Evolutionary conservation across 2,329 filamentous ascomycete species (phyloP).

Genomic region (Laburnicola sp.): DNA sequence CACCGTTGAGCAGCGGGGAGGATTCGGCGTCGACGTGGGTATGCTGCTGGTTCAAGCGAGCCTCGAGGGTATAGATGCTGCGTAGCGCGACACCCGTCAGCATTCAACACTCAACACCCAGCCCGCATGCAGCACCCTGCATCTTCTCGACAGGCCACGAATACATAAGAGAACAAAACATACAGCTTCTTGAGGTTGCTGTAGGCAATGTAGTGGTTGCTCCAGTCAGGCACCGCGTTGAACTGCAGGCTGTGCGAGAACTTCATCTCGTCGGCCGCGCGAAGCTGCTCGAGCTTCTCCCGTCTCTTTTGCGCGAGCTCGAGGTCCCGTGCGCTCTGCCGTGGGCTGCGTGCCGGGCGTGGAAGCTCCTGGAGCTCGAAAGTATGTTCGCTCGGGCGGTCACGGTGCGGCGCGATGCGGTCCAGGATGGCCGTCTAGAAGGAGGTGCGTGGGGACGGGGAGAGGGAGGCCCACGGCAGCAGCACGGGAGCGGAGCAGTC

Average conservation of each 20-base stretch:
- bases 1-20: conserved; percentile 74
- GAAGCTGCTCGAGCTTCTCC: conserved; percentile 70
- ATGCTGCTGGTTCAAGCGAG: conserved; percentile 68
- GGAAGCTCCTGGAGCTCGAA: conserved; percentile 40
- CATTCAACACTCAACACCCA: neutral
- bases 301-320: conserved; percentile 52
- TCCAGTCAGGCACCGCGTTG: conserved; percentile 99
- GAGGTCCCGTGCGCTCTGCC: conserved; percentile 17
- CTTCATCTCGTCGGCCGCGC: conserved; percentile 89
- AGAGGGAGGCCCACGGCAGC: neutral
- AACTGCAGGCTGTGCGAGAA: conserved; percentile 99
- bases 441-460: conserved; percentile 6
- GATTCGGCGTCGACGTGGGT: conserved; percentile 72
- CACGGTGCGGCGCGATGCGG: conserved; percentile 22
- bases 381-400: conserved; percentile 22
- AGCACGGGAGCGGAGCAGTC: neutral
- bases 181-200: conserved; percentile 98
- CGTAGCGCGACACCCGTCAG: conserved; percentile 28
- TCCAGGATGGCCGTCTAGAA: conserved; percentile 29
- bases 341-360: conserved; percentile 5
- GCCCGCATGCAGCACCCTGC: too few species aligned
- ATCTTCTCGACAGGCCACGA: neutral
- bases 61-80: conserved; percentile 95
- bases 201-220: conserved; percentile 95
- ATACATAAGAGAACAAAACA: conserved; percentile 41